A percentile compares a stretch with the other conserved stretches of the same genome.
Evolutionary conservation across 2,329 filamentous ascomycete genomes (phyloP).

Genomic region (Fonsecaea monophora): DNA sequence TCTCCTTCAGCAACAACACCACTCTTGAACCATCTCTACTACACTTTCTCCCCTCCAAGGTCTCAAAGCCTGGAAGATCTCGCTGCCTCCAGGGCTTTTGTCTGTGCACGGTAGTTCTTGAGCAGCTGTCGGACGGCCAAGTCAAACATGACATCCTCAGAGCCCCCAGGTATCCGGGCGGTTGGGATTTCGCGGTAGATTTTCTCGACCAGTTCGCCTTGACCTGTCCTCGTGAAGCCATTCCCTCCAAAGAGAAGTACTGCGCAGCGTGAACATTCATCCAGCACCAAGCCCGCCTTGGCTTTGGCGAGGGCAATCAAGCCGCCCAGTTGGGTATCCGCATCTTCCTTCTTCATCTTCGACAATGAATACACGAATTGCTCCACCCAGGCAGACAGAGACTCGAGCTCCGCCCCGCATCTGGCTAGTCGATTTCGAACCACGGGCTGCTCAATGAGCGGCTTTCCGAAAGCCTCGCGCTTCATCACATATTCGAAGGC

Average conservation of each 20-base stretch:
- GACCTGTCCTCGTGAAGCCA: conserved; percentile 71
- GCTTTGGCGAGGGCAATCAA: conserved; percentile 75
- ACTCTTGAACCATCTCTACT: too few species aligned
- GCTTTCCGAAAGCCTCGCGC: conserved; percentile 71
- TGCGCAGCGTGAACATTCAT: conserved; percentile 72
- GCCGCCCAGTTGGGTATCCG: conserved; percentile 66
- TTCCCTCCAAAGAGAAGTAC: conserved; percentile 77
- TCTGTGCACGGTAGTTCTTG: conserved; percentile 62
- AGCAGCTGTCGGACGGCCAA: conserved; percentile 72
- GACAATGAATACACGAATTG: conserved; percentile 54
- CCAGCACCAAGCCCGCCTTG: conserved; percentile 72
- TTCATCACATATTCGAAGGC: conserved; percentile 70
- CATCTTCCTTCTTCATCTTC: conserved; percentile 59
- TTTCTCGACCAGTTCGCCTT: conserved; percentile 74
- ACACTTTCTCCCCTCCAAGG: too few species aligned
- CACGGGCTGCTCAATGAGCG: conserved; percentile 75
- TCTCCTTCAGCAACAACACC: too few species aligned
- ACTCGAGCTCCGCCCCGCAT: conserved; percentile 71
- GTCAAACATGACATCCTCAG: conserved; percentile 75
- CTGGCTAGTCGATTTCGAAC: conserved; percentile 75
- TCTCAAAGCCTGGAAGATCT: too few species aligned
- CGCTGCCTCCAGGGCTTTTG: too few species aligned
- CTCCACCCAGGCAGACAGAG: conserved; percentile 71
- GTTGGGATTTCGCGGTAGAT: conserved; percentile 67
- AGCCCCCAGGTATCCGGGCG: conserved; percentile 69